These are phyloP conservation scores for Pyrus bretschneideri DNA, from an alignment of 306 rosid species.

Conservation along the genomic window DNA sequence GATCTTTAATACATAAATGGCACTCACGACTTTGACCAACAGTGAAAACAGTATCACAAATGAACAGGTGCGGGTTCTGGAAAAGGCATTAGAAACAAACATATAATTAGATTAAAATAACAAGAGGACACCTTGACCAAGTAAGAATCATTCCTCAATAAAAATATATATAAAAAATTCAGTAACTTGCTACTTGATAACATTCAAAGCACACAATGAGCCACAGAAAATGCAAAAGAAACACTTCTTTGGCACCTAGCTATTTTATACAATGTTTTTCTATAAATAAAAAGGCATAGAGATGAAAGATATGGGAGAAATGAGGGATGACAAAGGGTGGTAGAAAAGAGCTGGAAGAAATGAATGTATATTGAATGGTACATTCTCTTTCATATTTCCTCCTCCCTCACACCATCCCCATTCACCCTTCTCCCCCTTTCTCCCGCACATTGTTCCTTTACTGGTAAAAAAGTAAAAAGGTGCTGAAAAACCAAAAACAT, in stretches of 20 bases:
- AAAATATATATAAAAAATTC: neutral
- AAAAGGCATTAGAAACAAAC: slow-evolving; percentile 23
- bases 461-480: neutral
- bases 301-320: neutral
- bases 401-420: neutral
- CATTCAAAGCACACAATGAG: neutral
- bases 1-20: slow-evolving; percentile 72
- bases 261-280: neutral
- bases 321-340: neutral
- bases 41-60: slow-evolving; percentile 47
- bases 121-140: slow-evolving; percentile 4
- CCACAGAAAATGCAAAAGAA: neutral
- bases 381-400: neutral
- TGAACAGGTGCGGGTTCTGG: slow-evolving; percentile 70
- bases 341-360: neutral
- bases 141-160: neutral
- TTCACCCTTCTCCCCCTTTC: neutral
- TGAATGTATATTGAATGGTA: neutral
- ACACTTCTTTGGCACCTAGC: neutral
- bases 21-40: slow-evolving; percentile 84
- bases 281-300: neutral
- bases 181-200: neutral
- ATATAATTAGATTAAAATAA: slow-evolving; percentile 25
- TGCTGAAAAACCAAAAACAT: neutral
- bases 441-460: neutral